Evolutionary conservation across 495 filamentous ascomycete genomes (phyloP), one percentile per base, ranked within the genome.

Genomic region (Elasticomyces elasticus): DNA sequence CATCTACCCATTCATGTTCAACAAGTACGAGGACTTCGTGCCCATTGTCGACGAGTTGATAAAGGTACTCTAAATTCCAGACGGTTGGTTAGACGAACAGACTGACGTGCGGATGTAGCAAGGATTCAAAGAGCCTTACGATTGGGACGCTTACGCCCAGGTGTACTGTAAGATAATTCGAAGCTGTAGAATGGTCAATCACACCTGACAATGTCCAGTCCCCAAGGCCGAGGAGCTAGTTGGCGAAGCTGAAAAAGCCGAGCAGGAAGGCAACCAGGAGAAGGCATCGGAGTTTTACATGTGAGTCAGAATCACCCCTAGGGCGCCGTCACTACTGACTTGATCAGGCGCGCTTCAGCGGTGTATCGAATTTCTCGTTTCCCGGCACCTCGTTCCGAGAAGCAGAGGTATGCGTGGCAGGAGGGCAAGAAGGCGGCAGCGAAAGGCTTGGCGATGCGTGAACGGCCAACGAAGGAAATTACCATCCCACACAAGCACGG

Each of bases 1-100:
- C 31, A 71, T 89, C 24, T 91, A 91, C 58, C 86, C 86, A 0
- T 91, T 89, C 72, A 85, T 87, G 68, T 85, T 88, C 63, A 81
- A 83, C 19, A 66, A 71, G 0, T 74, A 76, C 43, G 76, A 81
- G 44, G 86, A 91, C 67, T 89, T 91, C 56, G 74, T 79, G 54
- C 80, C 81, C n/a, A 78, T 89, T 37, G 86, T 89, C 51, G 56
- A 76, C 19, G 67, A 78, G 30, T 63, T 89, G 15, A 83, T 85
- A 52, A 64, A 71, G 52, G 77, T 80, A 72, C 24, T 28, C 7
- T 3, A 49, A 24, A 12, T 7, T 26, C 10, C 15, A 10, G 5
- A 23, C 12, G 4, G 42, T 45, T 17, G 15, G 19, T 11, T 45
- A 11, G 20, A 1, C 20, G 19, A 22, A 12, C 26, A 37, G 17